A percentile compares a stretch with the other conserved stretches of the same genome.
phyloP scores from a whole-genome alignment of 140 eudicot genomes.

The Ambrosia hybrid region DNA sequence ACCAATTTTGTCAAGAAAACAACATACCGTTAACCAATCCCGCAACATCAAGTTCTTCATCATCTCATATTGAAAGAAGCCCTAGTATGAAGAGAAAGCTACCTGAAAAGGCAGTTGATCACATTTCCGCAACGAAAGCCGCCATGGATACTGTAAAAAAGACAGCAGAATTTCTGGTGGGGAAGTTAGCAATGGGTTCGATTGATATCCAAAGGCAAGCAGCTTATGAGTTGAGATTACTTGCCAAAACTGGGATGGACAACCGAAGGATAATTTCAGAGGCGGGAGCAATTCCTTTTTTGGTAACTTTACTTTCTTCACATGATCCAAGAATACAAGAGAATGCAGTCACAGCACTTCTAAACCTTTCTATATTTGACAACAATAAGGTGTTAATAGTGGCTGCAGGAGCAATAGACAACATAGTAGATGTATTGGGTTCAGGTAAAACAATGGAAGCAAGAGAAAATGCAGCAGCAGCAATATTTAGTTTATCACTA shows the following conservation, averaged over 20 bases:
- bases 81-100: slow-evolving; percentile 51
- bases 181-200: slow-evolving; percentile 82
- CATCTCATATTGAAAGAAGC: slow-evolving; percentile 38
- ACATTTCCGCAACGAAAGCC: slow-evolving; percentile 69
- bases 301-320: slow-evolving; percentile 60
- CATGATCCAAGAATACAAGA: slow-evolving; percentile 71
- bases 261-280: slow-evolving; percentile 76
- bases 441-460: slow-evolving; percentile 78
- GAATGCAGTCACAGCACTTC: slow-evolving; percentile 73
- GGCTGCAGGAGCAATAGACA: slow-evolving; percentile 82
- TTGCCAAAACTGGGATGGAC: slow-evolving; percentile 84
- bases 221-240: slow-evolving; percentile 70
- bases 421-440: slow-evolving; percentile 50
- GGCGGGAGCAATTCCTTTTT: slow-evolving; percentile 85
- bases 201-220: slow-evolving; percentile 73
- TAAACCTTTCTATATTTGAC: slow-evolving; percentile 82
- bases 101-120: slow-evolving; percentile 66
- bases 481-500: slow-evolving; percentile 71
- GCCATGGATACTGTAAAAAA: slow-evolving; percentile 68
- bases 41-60: slow-evolving; percentile 49
- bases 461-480: slow-evolving; percentile 86
- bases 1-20: slow-evolving; percentile 76
- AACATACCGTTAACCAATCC: slow-evolving; percentile 48
- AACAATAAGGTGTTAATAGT: slow-evolving; percentile 70
- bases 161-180: slow-evolving; percentile 82